Evolutionary conservation across 768 basidiomycete genomes (phyloP).

Genomic region (Podaxis sp.): DNA sequence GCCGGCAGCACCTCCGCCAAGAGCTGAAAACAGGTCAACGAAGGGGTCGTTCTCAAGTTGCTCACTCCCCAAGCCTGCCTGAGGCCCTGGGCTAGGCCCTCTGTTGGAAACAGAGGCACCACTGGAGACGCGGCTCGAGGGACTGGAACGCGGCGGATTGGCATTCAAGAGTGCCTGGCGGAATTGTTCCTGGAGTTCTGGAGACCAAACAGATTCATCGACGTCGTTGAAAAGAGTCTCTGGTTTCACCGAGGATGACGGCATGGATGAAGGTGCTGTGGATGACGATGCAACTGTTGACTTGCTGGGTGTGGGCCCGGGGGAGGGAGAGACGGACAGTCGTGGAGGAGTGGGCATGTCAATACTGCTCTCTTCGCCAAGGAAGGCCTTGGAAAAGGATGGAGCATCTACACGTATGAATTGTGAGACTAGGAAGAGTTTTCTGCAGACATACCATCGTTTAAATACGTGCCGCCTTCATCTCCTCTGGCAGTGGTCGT

Average conservation of each 20-base stretch:
- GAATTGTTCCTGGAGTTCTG: conserved; percentile 69
- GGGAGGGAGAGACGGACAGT: conserved; percentile 15
- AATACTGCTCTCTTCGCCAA: conserved; percentile 43
- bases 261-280: conserved; percentile 23
- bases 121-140: conserved; percentile 24
- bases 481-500: conserved; percentile 74
- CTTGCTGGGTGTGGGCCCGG: conserved; percentile 17
- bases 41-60: conserved; percentile 2
- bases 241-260: conserved; percentile 16
- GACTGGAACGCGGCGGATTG: conserved; percentile 14
- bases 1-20: conserved; percentile 15
- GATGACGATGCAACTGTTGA: conserved; percentile 23
- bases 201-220: conserved; percentile 63
- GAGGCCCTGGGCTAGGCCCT: conserved; percentile 50
- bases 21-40: background rate
- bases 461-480: conserved; percentile 56
- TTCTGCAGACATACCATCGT: conserved; percentile 40
- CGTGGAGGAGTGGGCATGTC: conserved; percentile 37
- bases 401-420: conserved; percentile 40
- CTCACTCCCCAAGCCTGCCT: conserved; percentile 17
- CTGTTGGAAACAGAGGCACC: conserved; percentile 29
- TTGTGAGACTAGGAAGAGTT: conserved; percentile 18
- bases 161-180: conserved; percentile 60
- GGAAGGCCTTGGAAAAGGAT: conserved; percentile 32
- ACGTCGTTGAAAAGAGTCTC: conserved; percentile 27